Conservation (phyloP, 1,139 yeast species). For the Saccharomyces hybrid region DNA sequence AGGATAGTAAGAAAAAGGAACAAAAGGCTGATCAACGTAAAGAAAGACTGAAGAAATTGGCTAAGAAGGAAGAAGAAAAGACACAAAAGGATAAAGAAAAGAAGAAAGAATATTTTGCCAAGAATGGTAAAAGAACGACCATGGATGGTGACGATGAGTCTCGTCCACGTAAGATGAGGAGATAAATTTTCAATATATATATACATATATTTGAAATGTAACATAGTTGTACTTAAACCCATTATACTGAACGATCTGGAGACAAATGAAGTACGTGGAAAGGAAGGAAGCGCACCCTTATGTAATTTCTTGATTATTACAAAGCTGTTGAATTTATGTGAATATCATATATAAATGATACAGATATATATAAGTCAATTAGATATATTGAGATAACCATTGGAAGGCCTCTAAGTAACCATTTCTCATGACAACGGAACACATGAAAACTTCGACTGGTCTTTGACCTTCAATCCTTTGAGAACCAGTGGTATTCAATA, state of each 20-base stretch:
- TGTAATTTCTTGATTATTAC: slow-evolving; percentile 1
- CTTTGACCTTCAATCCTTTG: slow-evolving; percentile 69
- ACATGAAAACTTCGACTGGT: slow-evolving; percentile 96
- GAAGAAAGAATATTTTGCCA: slow-evolving; percentile 79
- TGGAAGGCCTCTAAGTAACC: slow-evolving; percentile 95
- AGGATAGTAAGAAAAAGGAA: slow-evolving; percentile 67
- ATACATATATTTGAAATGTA: not conserved
- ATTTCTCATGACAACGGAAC: slow-evolving; percentile 93
- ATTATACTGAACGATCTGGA: too few relatives aligned
- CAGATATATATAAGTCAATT: slow-evolving; percentile 17
- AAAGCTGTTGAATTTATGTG: not conserved
- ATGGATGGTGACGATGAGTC: slow-evolving; percentile 35
- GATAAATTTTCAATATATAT: slow-evolving; percentile 9
- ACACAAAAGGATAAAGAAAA: slow-evolving; percentile 73
- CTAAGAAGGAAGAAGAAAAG: slow-evolving; percentile 64
- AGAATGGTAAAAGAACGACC: slow-evolving; percentile 56
- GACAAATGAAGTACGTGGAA: not conserved
- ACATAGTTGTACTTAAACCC: not conserved
- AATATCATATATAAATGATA: not conserved
- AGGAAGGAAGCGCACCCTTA: too few relatives aligned
- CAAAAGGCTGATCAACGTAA: slow-evolving; percentile 74
- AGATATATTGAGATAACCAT: slow-evolving; percentile 93
- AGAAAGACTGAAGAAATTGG: slow-evolving; percentile 65
- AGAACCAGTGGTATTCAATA: slow-evolving; percentile 83
- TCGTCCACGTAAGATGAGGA: slow-evolving; percentile 22